Percentiles rank a stretch among this genome's conserved stretches.
Evolutionary conservation across 169 alveolate genomes (phyloP).

Genomic region (Eimeria tenella): DNA sequence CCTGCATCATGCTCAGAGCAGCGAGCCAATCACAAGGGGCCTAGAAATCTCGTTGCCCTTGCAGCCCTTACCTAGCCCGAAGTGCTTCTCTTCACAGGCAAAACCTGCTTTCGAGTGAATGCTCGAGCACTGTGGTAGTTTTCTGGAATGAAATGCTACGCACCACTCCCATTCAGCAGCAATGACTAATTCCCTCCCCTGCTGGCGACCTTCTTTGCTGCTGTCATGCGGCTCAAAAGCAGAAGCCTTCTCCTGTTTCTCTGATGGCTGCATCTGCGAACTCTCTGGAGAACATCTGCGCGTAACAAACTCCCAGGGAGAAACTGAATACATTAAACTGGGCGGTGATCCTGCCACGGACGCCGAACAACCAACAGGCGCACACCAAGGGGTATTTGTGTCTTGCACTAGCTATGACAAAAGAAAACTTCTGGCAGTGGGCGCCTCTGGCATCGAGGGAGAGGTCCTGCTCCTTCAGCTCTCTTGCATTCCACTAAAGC

Average conservation of each 20-base stretch:
- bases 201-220: neutral
- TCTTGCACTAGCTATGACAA: slow-evolving; percentile 35
- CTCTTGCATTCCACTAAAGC: slow-evolving; percentile 38
- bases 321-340: slow-evolving; percentile 5
- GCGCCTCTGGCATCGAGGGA: slow-evolving; percentile 49
- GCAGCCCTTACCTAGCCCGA: no score
- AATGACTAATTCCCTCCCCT: neutral
- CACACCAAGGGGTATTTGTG: neutral
- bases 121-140: no score
- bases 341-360: neutral
- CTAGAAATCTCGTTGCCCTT: no score
- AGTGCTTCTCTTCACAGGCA: no score
- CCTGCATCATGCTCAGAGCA: no score
- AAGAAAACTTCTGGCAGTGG: slow-evolving; percentile 28
- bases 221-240: slow-evolving; percentile 60
- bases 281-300: slow-evolving; percentile 17
- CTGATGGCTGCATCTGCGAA: slow-evolving; percentile 65
- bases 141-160: no score
- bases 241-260: slow-evolving; percentile 38
- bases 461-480: slow-evolving; percentile 15
- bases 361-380: neutral
- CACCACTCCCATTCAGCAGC: neutral
- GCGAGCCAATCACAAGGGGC: no score
- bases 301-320: neutral
- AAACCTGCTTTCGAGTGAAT: no score